These are phyloP conservation scores for Zygoascus flipseniorum DNA, from an alignment of 805 yeast genomes.

Conservation along the genomic window DNA sequence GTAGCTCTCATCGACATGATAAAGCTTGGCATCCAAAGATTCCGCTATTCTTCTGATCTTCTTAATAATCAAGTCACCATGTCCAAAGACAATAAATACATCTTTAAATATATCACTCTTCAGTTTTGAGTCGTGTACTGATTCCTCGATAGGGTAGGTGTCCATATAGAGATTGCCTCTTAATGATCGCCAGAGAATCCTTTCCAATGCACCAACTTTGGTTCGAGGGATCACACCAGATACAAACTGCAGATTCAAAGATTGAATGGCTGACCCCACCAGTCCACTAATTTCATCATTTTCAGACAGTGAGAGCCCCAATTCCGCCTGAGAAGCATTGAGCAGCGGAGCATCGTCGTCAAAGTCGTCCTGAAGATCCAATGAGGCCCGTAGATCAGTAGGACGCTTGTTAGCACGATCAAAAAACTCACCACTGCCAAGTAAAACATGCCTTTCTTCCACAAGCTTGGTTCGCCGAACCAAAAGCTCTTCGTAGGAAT, in stretches of 20 bases:
- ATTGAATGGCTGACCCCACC: slow-evolving; percentile 11
- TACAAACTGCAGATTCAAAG: slow-evolving; percentile 40
- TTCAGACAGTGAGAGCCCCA: not conserved
- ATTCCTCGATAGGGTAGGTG: slow-evolving; percentile 60
- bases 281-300: not conserved
- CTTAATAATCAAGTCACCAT: slow-evolving; percentile 64
- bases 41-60: slow-evolving; percentile 78
- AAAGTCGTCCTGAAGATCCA: slow-evolving; percentile 18
- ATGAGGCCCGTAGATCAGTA: slow-evolving; percentile 20
- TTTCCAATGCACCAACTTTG: slow-evolving; percentile 63
- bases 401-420: slow-evolving; percentile 29
- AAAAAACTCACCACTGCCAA: slow-evolving; percentile 41
- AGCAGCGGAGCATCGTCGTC: slow-evolving; percentile 30
- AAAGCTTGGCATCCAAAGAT: slow-evolving; percentile 75
- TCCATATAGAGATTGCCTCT: slow-evolving; percentile 86
- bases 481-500: slow-evolving; percentile 56
- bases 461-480: slow-evolving; percentile 51
- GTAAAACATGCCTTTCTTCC: slow-evolving; percentile 60
- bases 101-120: slow-evolving; percentile 57
- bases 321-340: slow-evolving; percentile 12
- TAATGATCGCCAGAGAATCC: slow-evolving; percentile 83
- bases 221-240: slow-evolving; percentile 76
- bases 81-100: slow-evolving; percentile 83
- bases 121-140: slow-evolving; percentile 50
- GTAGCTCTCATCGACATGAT: slow-evolving; percentile 47